A percentile compares a stretch with the other conserved stretches of the same genome.
phyloP scores from a whole-genome alignment of 1,139 yeast genomes.

The Nakaseomyces delphensis region DNA sequence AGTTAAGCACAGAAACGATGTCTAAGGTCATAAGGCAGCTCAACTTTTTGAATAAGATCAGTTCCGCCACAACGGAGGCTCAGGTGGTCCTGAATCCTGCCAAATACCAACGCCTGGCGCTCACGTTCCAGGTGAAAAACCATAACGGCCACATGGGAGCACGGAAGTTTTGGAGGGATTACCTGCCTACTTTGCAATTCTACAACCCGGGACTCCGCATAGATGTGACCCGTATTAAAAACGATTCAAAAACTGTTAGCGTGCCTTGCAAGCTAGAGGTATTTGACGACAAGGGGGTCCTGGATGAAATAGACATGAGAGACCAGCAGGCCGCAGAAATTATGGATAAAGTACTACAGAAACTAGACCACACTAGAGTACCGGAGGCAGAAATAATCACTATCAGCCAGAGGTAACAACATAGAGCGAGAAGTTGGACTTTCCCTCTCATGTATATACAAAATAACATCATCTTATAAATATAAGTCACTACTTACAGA shows the following conservation, averaged over 20 bases:
- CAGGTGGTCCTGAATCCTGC: conserved; percentile 24
- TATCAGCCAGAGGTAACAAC: background rate
- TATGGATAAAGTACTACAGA: conserved; percentile 24
- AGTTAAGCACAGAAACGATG: conserved; percentile 12
- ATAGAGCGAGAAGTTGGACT: background rate
- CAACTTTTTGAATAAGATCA: conserved; percentile 23
- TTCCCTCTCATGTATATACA: background rate
- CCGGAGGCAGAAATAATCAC: conserved; percentile 13
- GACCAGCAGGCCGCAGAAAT: conserved; percentile 21
- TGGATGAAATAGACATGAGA: conserved; percentile 25
- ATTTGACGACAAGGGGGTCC: conserved; percentile 23
- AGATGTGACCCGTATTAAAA: conserved; percentile 48
- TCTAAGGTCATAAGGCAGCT: conserved; percentile 25
- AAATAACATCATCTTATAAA: no score
- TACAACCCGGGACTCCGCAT: conserved; percentile 68
- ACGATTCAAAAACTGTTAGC: conserved; percentile 30
- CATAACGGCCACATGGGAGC: conserved; percentile 47
- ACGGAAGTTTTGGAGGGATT: conserved; percentile 59
- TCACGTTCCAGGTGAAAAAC: conserved; percentile 40
- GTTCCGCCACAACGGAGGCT: conserved; percentile 24
- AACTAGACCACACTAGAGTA: conserved; percentile 20
- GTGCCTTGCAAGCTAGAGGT: conserved; percentile 28
- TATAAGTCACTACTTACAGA: no score
- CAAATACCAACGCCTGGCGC: conserved; percentile 26
- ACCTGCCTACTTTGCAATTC: conserved; percentile 70